phyloP scores from a whole-genome alignment of 306 rosid species.

The Gynostemma pentaphyllum region DNA sequence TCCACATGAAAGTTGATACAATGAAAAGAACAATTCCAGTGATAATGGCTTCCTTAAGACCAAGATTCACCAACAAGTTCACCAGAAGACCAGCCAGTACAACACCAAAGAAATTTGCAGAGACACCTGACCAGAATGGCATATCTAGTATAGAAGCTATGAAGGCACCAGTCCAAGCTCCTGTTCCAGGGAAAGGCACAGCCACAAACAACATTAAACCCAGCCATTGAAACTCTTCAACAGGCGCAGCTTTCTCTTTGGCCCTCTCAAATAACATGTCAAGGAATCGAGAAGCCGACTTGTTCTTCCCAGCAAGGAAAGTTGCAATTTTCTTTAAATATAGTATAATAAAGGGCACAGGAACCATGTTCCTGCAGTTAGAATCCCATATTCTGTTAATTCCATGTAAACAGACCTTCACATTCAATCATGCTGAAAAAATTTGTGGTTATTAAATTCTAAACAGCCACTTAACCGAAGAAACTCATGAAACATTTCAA shows the following conservation, averaged over 20 bases:
- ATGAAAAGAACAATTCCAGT: conserved; percentile 69
- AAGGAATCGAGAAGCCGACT: conserved; percentile 39
- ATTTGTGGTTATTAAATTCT: background rate
- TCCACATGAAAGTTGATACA: conserved; percentile 89
- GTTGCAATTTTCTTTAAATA: conserved; percentile 61
- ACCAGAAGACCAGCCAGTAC: conserved; percentile 81
- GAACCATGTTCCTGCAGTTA: conserved; percentile 76
- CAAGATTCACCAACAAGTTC: conserved; percentile 84
- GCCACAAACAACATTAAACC: conserved; percentile 93
- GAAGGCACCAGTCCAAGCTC: conserved; percentile 90
- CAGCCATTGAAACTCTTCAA: conserved; percentile 96
- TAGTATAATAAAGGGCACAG: conserved; percentile 82
- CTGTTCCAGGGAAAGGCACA: conserved; percentile 96
- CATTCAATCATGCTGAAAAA: background rate
- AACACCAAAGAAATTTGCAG: conserved; percentile 80
- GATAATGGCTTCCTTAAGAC: conserved; percentile 60
- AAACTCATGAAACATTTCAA: conserved; percentile 1
- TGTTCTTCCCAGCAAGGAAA: conserved; percentile 61
- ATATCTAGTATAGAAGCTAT: conserved; percentile 85
- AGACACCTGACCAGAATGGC: conserved; percentile 80
- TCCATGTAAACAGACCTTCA: background rate
- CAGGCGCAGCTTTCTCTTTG: conserved; percentile 81
- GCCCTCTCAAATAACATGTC: conserved; percentile 61
- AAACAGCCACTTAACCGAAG: background rate
- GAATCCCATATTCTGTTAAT: background rate